Percentiles rank a stretch among this genome's conserved stretches.
Conservation (phyloP, 2,329 filamentous ascomycete genomes). For the Rhynchosporium secalis region DNA sequence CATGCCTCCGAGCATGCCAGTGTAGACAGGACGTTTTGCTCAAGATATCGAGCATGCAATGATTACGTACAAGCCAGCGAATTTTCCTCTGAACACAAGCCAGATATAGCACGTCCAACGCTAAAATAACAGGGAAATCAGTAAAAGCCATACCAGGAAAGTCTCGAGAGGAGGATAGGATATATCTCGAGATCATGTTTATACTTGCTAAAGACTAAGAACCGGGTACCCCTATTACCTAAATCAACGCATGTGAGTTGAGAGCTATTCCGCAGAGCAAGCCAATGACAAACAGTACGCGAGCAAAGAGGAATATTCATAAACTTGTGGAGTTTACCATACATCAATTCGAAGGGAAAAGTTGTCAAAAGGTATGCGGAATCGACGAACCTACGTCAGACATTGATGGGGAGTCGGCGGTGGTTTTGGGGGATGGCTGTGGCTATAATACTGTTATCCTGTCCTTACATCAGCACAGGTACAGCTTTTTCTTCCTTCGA, state of each 20-base stretch:
- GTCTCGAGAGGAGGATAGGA: too few species aligned
- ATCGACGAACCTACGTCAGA: conserved; percentile 43
- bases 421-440: conserved; percentile 6
- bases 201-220: too few species aligned
- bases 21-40: conserved; percentile 30
- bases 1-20: conserved; percentile 30
- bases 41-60: conserved; percentile 29
- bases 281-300: conserved; percentile 50
- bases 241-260: conserved; percentile 47
- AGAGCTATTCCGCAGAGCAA: conserved; percentile 48
- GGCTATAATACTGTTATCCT: conserved; percentile 5
- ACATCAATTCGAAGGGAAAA: conserved; percentile 30
- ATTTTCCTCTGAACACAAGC: conserved; percentile 49
- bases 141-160: too few species aligned
- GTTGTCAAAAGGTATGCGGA: conserved; percentile 41
- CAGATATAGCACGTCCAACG: conserved; percentile 50
- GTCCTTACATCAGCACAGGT: too few species aligned
- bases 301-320: conserved; percentile 39
- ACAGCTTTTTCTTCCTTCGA: too few species aligned
- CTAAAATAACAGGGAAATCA: too few species aligned
- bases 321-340: conserved; percentile 33
- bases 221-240: too few species aligned
- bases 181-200: too few species aligned
- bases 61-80: conserved; percentile 35
- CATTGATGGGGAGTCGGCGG: neutral